Base-by-base conservation (phyloP, 257 asterid genomes). In the Rhazya stricta region DNA sequence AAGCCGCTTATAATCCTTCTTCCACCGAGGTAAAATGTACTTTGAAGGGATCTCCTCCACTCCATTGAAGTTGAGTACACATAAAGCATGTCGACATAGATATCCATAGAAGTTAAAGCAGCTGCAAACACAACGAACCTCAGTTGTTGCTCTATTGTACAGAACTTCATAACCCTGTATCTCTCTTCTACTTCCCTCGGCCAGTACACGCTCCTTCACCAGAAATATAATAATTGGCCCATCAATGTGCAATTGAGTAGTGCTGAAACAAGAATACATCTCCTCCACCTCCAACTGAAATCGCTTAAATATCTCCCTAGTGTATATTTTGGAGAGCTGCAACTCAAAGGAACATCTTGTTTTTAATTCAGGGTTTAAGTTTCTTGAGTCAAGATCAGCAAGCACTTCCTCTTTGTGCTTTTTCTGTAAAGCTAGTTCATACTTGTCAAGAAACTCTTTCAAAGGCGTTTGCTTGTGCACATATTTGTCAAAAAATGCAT, bases 81-180 rank as follows among this genome's bases (percentile, higher is more conserved):
- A 82, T 36, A 92, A 66, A 0, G 96, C 91, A 30, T 92, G 97
- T 75, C 97, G 72, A 58, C 98, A 92, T 54, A 91, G 77, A 73
- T 91, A 91, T 2, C 98, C 97, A 32, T 86, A 88, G 85, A 91
- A 91, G 84, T 85, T 93, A 74, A 91, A 93, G 84, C 96, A 89
- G 79, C 94, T 82, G 82, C 98, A 92, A 65, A 89, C 86, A 84
- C 97, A 92, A 45, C 88, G 88, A 77, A 92, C 93, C 74, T 92
- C 98, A 16, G 78, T 69, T 13, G 88, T 85, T 41, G 74, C 86
- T 63, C 79, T 78, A 67, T 90, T 81, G 80, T 83, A 92, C 19
- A 89, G 84, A 84, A 89, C 94, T 86, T 92, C 97, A 53, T 79
- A 90, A 48, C 87, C 89, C 75, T 81, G 80, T 11, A 89, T 79